Base-by-base conservation (phyloP, 2,329 filamentous ascomycete genomes). In the Nannizziopsis arthrosporioides region DNA sequence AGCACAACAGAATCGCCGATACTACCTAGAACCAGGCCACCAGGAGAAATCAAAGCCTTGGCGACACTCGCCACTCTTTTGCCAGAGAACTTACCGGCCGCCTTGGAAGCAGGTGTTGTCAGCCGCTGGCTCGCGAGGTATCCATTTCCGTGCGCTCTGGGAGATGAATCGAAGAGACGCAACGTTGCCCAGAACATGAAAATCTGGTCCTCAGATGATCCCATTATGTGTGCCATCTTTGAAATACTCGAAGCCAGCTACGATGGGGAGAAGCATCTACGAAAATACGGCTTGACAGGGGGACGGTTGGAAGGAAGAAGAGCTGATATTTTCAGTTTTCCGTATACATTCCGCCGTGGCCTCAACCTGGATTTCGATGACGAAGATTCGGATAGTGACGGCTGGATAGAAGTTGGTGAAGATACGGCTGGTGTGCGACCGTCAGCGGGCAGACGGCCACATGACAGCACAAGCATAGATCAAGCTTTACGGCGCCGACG, bases 41-140 rank as follows among this genome's bases (percentile, higher is more conserved):
- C 64, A 1, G 65, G 67, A 14, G 70, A 73, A 47, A 66, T 59
- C 35, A 68, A 67, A 46, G 63, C 69, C 0, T 53, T 73, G 10
- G 59, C 57, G 1, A 72, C 81, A 17, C 77, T 86, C 54, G 80
- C 84, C 56, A 58, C 67, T 5, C 67, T 87, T 2, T 69, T 82
- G n/a, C 73, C 72, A 51, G 75, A 76, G 52, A 76, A 77, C 55
- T 74, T 77, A 14, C 67, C 74, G 1, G 71, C 73, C 19, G 73
- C 73, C 46, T 65, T 87, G 14, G 66, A 77, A 59, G 78, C 81
- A 34, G 73, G 74, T 5, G 78, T 89, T 53, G 73, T 89, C 35
- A 79, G 82, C 51, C 78, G 77, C 48, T 89, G 84, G 84, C 73
- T 89, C n/a, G 75, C 71, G 31, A 79, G 77, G 56, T 85, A 88